These are phyloP conservation scores for Alternaria sp. DNA, from an alignment of 2,329 filamentous ascomycete species.

Conservation along the genomic window DNA sequence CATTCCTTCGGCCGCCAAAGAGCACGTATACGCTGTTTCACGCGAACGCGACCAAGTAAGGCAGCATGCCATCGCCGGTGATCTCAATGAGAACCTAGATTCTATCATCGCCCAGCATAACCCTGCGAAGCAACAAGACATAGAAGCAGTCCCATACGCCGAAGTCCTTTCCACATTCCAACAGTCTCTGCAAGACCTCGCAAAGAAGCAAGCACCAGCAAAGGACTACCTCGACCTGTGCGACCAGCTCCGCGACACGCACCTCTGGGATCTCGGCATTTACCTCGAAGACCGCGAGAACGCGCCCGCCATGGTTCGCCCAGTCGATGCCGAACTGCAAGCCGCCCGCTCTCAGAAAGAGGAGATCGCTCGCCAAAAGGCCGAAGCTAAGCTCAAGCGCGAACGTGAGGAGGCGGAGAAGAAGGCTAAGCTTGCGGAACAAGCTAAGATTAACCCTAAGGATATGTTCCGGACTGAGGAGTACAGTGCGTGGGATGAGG, in stretches of 20 bases:
- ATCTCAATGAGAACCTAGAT: slow-evolving; percentile 34
- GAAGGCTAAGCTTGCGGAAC: slow-evolving; percentile 61
- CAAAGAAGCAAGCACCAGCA: slow-evolving; percentile 59
- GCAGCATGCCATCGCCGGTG: slow-evolving; percentile 59
- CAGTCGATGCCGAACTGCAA: slow-evolving; percentile 65
- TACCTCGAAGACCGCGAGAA: slow-evolving; percentile 83
- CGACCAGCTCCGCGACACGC: slow-evolving; percentile 74
- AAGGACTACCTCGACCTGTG: slow-evolving; percentile 78
- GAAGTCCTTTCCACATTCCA: slow-evolving; percentile 60
- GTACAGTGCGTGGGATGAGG: slow-evolving; percentile 80
- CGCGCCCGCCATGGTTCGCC: slow-evolving; percentile 77
- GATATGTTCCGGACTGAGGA: slow-evolving; percentile 66
- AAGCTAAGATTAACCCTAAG: slow-evolving; percentile 63
- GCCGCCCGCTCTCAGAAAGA: slow-evolving; percentile 62
- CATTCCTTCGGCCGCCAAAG: slow-evolving; percentile 64
- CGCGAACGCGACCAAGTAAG: slow-evolving; percentile 65
- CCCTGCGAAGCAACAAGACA: slow-evolving; percentile 35
- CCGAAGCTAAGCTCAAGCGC: slow-evolving; percentile 56
- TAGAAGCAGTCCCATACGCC: slow-evolving; percentile 53
- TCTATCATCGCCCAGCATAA: slow-evolving; percentile 50
- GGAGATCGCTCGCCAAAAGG: slow-evolving; percentile 51
- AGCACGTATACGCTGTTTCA: slow-evolving; percentile 66
- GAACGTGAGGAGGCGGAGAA: slow-evolving; percentile 66
- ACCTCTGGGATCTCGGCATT: slow-evolving; percentile 81
- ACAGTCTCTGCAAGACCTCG: slow-evolving; percentile 66